phyloP scores from a whole-genome alignment of 176 grass and related monocot species.

The Oryza brachyantha region DNA sequence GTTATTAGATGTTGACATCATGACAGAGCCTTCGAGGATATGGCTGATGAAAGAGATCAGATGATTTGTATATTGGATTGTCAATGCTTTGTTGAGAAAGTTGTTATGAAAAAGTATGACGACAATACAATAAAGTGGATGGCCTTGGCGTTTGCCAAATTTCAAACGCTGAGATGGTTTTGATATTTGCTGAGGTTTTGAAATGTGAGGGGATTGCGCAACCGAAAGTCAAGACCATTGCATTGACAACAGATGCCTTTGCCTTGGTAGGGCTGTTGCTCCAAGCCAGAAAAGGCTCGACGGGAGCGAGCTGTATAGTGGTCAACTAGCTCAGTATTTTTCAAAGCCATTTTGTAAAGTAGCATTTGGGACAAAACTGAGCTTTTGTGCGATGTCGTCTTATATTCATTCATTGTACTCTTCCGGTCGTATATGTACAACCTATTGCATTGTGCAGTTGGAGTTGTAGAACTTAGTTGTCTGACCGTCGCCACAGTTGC shows the following conservation, averaged over 20 bases:
- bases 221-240: background rate
- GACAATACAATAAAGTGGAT: background rate
- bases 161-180: background rate
- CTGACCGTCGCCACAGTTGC: no score
- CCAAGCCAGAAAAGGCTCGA: background rate
- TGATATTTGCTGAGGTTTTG: background rate
- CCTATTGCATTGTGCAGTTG: background rate
- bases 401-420: background rate
- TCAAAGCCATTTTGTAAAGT: background rate
- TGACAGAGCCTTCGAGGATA: conserved; percentile 31
- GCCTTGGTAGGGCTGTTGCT: background rate
- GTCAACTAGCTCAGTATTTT: background rate
- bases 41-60: conserved; percentile 12
- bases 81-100: background rate
- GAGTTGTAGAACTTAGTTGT: background rate
- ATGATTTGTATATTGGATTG: background rate
- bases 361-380: background rate
- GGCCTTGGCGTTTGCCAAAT: background rate
- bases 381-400: background rate
- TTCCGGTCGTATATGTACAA: background rate
- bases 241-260: background rate
- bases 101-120: background rate
- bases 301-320: background rate
- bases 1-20: conserved; percentile 16
- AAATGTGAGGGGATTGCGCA: background rate